Percentiles rank a stretch among this genome's conserved stretches.
Conservation (phyloP, 2,329 filamentous ascomycete species). For the Botryotinia narcissicola region DNA sequence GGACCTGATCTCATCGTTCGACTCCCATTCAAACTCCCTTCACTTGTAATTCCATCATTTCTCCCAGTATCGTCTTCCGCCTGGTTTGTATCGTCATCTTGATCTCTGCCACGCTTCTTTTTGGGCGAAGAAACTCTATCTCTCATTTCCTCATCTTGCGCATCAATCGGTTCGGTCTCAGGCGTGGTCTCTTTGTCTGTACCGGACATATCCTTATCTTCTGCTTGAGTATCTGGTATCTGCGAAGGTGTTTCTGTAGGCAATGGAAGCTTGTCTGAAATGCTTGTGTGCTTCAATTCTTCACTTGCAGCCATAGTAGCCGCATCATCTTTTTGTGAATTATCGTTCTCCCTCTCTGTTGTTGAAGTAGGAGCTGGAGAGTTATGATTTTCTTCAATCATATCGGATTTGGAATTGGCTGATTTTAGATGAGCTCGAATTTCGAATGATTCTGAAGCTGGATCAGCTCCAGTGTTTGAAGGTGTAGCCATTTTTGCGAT, state of each 20-base stretch:
- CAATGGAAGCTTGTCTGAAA: constrained; percentile 49
- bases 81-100: constrained; percentile 47
- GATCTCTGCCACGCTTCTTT: constrained; percentile 55
- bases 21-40: constrained; percentile 41
- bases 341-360: constrained; percentile 26
- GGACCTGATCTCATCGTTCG: constrained; percentile 51
- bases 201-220: constrained; percentile 36
- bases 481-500: constrained; percentile 26
- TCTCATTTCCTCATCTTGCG: constrained; percentile 44
- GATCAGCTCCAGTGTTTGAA: constrained; percentile 27
- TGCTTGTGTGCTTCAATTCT: constrained; percentile 62
- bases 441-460: constrained; percentile 20
- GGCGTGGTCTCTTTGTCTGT: constrained; percentile 33
- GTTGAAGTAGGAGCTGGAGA: constrained; percentile 31
- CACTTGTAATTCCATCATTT: constrained; percentile 42
- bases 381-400: constrained; percentile 33
- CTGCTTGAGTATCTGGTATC: constrained; percentile 33
- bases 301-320: constrained; percentile 62
- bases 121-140: constrained; percentile 59
- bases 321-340: constrained; percentile 50
- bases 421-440: constrained; percentile 22
- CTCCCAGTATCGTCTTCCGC: constrained; percentile 37
- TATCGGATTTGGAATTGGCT: constrained; percentile 25
- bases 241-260: constrained; percentile 54
- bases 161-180: constrained; percentile 41